Percentiles rank a stretch among this genome's conserved stretches.
These are phyloP conservation scores for Phytophthora cactorum DNA, from an alignment of 352 stramenopile species.

Conservation along the genomic window DNA sequence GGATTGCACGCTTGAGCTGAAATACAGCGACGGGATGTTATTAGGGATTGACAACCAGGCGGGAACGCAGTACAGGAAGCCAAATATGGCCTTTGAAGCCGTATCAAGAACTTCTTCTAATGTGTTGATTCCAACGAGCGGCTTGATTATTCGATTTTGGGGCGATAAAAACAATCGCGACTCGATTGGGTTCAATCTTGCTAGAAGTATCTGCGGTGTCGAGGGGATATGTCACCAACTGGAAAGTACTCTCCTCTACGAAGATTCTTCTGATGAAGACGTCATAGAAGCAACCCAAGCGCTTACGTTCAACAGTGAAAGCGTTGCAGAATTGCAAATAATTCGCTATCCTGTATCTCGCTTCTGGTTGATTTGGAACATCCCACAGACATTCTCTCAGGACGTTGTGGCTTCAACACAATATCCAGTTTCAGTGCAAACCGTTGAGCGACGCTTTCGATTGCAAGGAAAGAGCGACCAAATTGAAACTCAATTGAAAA, in stretches of 20 bases:
- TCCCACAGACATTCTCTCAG: constrained; percentile 15
- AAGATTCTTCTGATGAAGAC: constrained; percentile 21
- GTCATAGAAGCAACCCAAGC: constrained; percentile 11
- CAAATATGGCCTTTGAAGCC: background rate
- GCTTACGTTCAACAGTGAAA: constrained; percentile 22
- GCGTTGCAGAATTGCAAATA: constrained; percentile 10
- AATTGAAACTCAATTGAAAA: constrained; percentile 16
- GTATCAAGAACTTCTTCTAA: background rate
- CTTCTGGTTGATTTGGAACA: constrained; percentile 31
- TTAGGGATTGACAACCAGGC: constrained; percentile 31
- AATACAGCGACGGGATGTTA: constrained; percentile 30
- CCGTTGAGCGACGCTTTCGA: constrained; percentile 12
- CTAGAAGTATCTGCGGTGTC: constrained; percentile 9
- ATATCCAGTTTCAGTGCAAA: constrained; percentile 11
- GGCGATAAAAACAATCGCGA: constrained; percentile 1
- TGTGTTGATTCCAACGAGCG: constrained; percentile 8
- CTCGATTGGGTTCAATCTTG: constrained; percentile 14
- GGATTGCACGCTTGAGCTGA: constrained; percentile 21
- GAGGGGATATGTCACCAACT: constrained; percentile 6
- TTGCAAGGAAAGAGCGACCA: constrained; percentile 9
- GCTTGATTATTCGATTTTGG: constrained; percentile 18
- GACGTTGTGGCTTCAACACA: background rate
- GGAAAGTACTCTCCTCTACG: constrained; percentile 11
- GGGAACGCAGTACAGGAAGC: background rate
- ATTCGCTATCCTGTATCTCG: constrained; percentile 23